Conservation (phyloP, 106 monocot species). For the Narthecium ossifragum region DNA sequence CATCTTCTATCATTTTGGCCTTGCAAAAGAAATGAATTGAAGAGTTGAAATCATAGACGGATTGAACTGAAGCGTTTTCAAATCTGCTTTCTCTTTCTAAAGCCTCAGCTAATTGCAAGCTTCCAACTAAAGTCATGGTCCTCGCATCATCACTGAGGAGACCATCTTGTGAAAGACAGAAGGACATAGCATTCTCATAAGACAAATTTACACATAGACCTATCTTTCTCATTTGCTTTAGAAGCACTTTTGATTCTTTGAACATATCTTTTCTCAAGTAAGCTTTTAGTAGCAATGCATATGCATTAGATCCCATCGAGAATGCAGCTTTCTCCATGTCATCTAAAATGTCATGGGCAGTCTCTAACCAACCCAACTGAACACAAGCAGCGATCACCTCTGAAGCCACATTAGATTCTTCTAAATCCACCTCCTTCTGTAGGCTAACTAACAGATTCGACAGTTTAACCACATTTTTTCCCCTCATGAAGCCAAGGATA, state of each 20-base stretch:
- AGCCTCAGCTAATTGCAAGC: constrained; percentile 26
- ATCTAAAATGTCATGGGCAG: constrained; percentile 88
- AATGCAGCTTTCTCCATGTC: constrained; percentile 48
- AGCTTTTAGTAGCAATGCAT: constrained; percentile 45
- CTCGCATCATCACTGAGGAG: neutral
- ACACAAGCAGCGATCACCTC: constrained; percentile 57
- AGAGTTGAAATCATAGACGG: constrained; percentile 68
- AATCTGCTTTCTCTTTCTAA: constrained; percentile 34
- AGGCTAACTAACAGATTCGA: constrained; percentile 46
- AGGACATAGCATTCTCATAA: constrained; percentile 12
- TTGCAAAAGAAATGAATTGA: constrained; percentile 83
- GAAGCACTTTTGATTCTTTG: constrained; percentile 40
- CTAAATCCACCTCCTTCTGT: constrained; percentile 20
- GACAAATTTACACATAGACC: constrained; percentile 18
- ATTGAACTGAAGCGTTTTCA: constrained; percentile 14
- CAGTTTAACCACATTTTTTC: constrained; percentile 34
- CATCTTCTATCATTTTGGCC: constrained; percentile 91
- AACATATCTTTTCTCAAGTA: constrained; percentile 35
- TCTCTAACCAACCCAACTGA: constrained; percentile 71
- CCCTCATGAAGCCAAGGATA: constrained; percentile 55
- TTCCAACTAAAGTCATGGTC: constrained; percentile 1
- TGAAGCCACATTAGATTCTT: constrained; percentile 23
- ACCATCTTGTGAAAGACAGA: constrained; percentile 6
- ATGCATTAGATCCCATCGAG: constrained; percentile 18
- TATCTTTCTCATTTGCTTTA: constrained; percentile 48